A percentile compares a stretch with the other conserved stretches of the same genome.
Conservation (phyloP, 2,329 filamentous ascomycete species). For the Gliomastix tumulicola region DNA sequence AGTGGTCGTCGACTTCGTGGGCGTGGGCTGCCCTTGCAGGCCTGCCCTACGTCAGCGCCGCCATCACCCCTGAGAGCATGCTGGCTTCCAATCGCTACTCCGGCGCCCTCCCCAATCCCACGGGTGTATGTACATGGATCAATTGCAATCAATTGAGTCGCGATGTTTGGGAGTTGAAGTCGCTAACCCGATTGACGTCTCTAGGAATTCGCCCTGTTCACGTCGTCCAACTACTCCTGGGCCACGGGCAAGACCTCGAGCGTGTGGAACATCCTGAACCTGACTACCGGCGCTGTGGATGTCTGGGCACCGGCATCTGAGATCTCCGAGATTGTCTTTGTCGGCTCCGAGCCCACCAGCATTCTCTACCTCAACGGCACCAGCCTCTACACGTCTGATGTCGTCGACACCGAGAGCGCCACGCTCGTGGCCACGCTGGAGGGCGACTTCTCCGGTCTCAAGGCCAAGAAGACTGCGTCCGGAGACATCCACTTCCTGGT, state of each 20-base stretch:
- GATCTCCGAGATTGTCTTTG: constrained; percentile 3
- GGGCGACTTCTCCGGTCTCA: constrained; percentile 1
- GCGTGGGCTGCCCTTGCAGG: neutral
- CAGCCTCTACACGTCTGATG: constrained; percentile 2
- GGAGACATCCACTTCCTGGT: constrained; percentile 3
- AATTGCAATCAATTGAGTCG: neutral
- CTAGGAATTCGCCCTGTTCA: constrained; percentile 2
- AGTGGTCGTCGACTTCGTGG: neutral
- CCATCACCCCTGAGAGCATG: neutral
- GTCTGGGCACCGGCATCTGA: neutral
- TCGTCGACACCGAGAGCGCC: neutral
- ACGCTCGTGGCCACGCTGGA: constrained; percentile 1
- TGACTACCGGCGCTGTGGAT: constrained; percentile 1
- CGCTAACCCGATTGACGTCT: neutral
- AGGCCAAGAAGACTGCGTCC: neutral
- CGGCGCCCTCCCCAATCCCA: neutral
- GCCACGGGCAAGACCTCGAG: neutral
- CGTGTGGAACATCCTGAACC: constrained; percentile 1
- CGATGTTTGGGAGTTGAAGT: neutral
- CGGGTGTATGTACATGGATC: neutral
- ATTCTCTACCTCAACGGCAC: constrained; percentile 4
- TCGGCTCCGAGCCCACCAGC: constrained; percentile 2
- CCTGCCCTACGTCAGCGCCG: neutral
- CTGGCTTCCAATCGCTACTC: constrained; percentile 1
- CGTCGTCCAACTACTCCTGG: constrained; percentile 1